Percentiles rank a stretch among this genome's conserved stretches.
Conservation (phyloP, 1,284 basidiomycete species). For the Moniliella sp. region DNA sequence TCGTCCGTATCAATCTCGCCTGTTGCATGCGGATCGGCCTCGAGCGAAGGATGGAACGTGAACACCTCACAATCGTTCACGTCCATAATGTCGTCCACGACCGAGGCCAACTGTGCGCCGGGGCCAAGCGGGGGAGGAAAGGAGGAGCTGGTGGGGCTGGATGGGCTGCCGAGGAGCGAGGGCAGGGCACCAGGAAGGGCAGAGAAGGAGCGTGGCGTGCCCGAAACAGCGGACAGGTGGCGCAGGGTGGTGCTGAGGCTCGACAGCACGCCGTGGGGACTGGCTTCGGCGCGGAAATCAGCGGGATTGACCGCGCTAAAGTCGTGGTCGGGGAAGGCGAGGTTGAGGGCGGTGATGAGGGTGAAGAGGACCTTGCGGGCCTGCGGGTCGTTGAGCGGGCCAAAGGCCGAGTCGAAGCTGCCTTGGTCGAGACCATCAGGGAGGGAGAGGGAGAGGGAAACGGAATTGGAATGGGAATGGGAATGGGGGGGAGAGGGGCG, state of each 20-base stretch:
- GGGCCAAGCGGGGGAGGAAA: too few species aligned
- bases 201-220: too few species aligned
- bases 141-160: too few species aligned
- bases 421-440: too few species aligned
- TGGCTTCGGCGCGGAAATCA: slow-evolving; percentile 51
- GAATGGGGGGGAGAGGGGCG: too few species aligned
- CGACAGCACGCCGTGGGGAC: slow-evolving; percentile 23
- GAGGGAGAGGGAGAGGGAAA: too few species aligned
- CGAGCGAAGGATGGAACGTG: slow-evolving; percentile 76
- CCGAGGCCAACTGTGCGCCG: slow-evolving; percentile 50
- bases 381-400: too few species aligned
- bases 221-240: too few species aligned
- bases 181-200: too few species aligned
- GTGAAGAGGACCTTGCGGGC: slow-evolving; percentile 73
- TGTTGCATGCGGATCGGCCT: slow-evolving; percentile 74
- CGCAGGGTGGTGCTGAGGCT: slow-evolving; percentile 27
- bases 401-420: slow-evolving; percentile 31
- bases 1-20: slow-evolving; percentile 35
- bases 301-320: slow-evolving; percentile 77
- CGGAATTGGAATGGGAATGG: too few species aligned
- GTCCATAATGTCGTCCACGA: slow-evolving; percentile 72
- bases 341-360: slow-evolving; percentile 84
- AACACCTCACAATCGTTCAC: slow-evolving; percentile 83
- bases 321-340: slow-evolving; percentile 90
- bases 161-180: too few species aligned